Conservation (phyloP, 768 basidiomycete species). For the Tulasnella calospora region DNA sequence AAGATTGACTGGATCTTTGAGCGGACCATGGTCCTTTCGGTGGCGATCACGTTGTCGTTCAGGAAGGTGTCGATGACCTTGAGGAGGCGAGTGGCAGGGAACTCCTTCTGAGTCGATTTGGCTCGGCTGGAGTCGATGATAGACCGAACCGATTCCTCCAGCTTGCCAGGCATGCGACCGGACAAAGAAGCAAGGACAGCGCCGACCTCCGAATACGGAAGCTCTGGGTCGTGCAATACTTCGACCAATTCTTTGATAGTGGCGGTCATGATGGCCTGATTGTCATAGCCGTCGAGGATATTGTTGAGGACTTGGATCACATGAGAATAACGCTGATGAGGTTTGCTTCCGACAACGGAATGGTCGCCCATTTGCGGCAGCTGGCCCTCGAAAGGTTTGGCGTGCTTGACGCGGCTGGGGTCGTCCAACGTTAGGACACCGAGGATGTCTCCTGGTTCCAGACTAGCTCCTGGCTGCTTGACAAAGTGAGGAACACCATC, state of each 20-base stretch:
- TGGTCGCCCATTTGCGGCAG: conserved; percentile 84
- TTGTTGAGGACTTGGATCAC: conserved; percentile 76
- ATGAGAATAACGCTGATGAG: conserved; percentile 76
- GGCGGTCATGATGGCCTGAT: conserved; percentile 81
- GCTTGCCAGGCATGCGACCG: conserved; percentile 86
- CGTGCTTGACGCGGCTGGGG: conserved; percentile 92
- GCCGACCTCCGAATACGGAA: conserved; percentile 81
- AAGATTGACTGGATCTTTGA: conserved; percentile 63
- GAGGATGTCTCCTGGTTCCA: conserved; percentile 95
- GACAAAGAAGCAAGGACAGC: conserved; percentile 83
- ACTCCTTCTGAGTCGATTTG: conserved; percentile 71
- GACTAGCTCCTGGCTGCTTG: conserved; percentile 95
- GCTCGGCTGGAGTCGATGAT: conserved; percentile 70
- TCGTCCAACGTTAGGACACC: conserved; percentile 96
- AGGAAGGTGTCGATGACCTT: conserved; percentile 82
- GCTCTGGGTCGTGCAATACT: conserved; percentile 74
- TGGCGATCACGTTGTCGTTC: conserved; percentile 70
- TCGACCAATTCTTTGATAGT: conserved; percentile 83
- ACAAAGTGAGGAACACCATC: conserved; percentile 92
- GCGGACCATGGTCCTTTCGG: conserved; percentile 77
- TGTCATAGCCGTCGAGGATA: conserved; percentile 95
- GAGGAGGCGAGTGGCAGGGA: conserved; percentile 82
- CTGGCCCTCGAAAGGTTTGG: conserved; percentile 95
- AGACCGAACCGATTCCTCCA: conserved; percentile 79
- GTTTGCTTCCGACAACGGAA: conserved; percentile 78